A percentile compares a stretch with the other conserved stretches of the same genome.
Conservation (phyloP, 176 grass and related monocot genomes). For the bread wheat (Triticum aestivum) region DNA sequence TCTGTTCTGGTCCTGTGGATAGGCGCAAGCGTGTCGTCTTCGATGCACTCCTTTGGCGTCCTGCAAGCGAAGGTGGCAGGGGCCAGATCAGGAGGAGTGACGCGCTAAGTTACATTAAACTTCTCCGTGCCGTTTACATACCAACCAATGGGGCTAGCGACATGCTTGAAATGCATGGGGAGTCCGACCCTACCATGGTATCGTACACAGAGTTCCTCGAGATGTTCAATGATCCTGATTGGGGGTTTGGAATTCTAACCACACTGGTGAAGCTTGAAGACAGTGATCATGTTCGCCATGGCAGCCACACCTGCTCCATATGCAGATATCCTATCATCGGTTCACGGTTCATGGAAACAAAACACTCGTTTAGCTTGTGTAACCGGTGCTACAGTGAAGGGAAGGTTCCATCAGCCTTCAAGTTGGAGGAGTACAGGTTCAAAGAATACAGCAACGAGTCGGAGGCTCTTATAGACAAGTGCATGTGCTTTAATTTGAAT, state of each 20-base stretch:
- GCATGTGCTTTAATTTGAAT: slow-evolving; percentile 81
- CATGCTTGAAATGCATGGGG: slow-evolving; percentile 90
- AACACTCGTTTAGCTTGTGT: slow-evolving; percentile 80
- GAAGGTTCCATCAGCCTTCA: slow-evolving; percentile 88
- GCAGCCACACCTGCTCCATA: slow-evolving; percentile 74
- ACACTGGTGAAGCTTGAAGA: slow-evolving; percentile 91
- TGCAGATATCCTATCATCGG: slow-evolving; percentile 91
- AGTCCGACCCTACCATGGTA: slow-evolving; percentile 91
- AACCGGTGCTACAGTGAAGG: slow-evolving; percentile 94
- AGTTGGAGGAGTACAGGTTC: slow-evolving; percentile 90
- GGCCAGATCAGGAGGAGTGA: slow-evolving; percentile 82
- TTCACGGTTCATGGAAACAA: slow-evolving; percentile 91
- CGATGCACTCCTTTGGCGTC: slow-evolving; percentile 90
- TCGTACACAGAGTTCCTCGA: slow-evolving; percentile 90
- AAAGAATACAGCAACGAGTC: slow-evolving; percentile 87
- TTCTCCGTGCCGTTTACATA: slow-evolving; percentile 81
- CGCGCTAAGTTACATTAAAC: slow-evolving; percentile 72
- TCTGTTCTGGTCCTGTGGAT: slow-evolving; percentile 73
- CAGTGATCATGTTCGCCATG: slow-evolving; percentile 88
- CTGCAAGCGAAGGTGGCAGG: slow-evolving; percentile 61
- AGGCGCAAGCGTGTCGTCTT: slow-evolving; percentile 69
- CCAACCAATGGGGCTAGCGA: slow-evolving; percentile 75
- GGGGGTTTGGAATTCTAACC: slow-evolving; percentile 88
- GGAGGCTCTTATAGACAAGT: slow-evolving; percentile 78
- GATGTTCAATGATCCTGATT: slow-evolving; percentile 95